These are phyloP conservation scores for Penicillium sp. DNA, from an alignment of 2,329 filamentous ascomycete genomes.

Conservation along the genomic window DNA sequence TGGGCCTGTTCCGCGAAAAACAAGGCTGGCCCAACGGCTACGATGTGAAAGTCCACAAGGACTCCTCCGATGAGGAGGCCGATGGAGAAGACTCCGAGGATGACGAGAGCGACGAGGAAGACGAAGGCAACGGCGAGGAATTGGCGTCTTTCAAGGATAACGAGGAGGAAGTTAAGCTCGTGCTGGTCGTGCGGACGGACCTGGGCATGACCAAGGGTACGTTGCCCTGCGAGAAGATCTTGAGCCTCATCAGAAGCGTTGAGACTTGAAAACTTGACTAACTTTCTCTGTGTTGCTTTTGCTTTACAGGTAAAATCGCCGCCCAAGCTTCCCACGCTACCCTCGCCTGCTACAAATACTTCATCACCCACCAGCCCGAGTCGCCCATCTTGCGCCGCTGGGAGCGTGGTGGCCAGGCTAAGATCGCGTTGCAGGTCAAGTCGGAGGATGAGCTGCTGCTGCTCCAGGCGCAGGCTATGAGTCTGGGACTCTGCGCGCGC, in stretches of 20 bases:
- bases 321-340: slow-evolving; percentile 96
- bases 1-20: slow-evolving; percentile 67
- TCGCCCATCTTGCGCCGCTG: slow-evolving; percentile 73
- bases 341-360: slow-evolving; percentile 91
- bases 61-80: slow-evolving; percentile 44
- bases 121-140: slow-evolving; percentile 60
- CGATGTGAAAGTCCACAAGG: slow-evolving; percentile 50
- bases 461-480: slow-evolving; percentile 77
- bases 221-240: slow-evolving; percentile 25
- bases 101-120: slow-evolving; percentile 65
- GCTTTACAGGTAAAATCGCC: slow-evolving; percentile 80
- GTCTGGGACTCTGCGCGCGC: slow-evolving; percentile 81
- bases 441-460: slow-evolving; percentile 77
- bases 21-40: slow-evolving; percentile 59
- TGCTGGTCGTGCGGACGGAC: slow-evolving; percentile 89
- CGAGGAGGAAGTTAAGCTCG: slow-evolving; percentile 87
- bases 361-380: slow-evolving; percentile 58
- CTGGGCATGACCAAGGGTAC: slow-evolving; percentile 95
- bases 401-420: slow-evolving; percentile 85
- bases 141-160: slow-evolving; percentile 54
- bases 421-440: slow-evolving; percentile 89
- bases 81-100: slow-evolving; percentile 58
- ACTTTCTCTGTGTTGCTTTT: slow-evolving; percentile 4
- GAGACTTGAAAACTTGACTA: background rate
- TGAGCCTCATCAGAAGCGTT: background rate